Percentiles rank a stretch among this genome's conserved stretches.
These are phyloP conservation scores for Borovskyia barvae DNA, from an alignment of 208 protist genomes.

Conservation along the genomic window DNA sequence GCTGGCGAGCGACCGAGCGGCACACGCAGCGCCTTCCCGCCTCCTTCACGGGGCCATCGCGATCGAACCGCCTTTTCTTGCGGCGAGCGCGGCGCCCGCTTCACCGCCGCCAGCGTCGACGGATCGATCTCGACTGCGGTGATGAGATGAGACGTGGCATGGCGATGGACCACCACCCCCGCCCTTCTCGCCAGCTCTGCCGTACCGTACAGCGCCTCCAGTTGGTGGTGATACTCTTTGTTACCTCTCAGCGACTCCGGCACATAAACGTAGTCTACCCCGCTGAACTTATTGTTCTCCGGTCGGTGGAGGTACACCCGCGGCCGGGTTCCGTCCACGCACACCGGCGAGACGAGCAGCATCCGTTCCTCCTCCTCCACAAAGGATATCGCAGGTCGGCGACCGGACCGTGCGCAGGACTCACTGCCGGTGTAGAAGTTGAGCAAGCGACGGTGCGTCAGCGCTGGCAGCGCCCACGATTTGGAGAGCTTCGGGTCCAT, in stretches of 20 bases:
- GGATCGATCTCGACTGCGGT: slow-evolving; percentile 39
- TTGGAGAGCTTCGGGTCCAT: slow-evolving; percentile 19
- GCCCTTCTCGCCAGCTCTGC: slow-evolving; percentile 11
- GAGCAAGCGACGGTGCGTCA: slow-evolving; percentile 35
- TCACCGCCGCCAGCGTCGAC: neutral
- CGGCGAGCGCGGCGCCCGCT: slow-evolving; percentile 10
- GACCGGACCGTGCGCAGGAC: slow-evolving; percentile 10
- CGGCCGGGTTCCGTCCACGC: slow-evolving; percentile 24
- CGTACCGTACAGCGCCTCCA: slow-evolving; percentile 34
- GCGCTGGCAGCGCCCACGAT: slow-evolving; percentile 44
- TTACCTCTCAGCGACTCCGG: slow-evolving; percentile 15
- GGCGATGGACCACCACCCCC: slow-evolving; percentile 41
- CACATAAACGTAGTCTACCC: slow-evolving; percentile 6
- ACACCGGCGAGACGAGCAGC: slow-evolving; percentile 41
- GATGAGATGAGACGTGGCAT: slow-evolving; percentile 20
- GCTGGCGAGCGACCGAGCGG: slow-evolving; percentile 35
- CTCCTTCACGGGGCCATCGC: slow-evolving; percentile 15
- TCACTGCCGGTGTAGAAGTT: slow-evolving; percentile 47
- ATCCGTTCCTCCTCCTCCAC: slow-evolving; percentile 29
- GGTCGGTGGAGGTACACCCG: slow-evolving; percentile 44
- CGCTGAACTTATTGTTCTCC: slow-evolving; percentile 43
- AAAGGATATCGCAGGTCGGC: slow-evolving; percentile 23
- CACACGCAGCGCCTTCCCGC: slow-evolving; percentile 32
- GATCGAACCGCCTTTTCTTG: slow-evolving; percentile 22
- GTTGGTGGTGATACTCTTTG: slow-evolving; percentile 29